These are phyloP conservation scores for Fragaria vesca DNA, from an alignment of 306 rosid species.

Conservation along the genomic window DNA sequence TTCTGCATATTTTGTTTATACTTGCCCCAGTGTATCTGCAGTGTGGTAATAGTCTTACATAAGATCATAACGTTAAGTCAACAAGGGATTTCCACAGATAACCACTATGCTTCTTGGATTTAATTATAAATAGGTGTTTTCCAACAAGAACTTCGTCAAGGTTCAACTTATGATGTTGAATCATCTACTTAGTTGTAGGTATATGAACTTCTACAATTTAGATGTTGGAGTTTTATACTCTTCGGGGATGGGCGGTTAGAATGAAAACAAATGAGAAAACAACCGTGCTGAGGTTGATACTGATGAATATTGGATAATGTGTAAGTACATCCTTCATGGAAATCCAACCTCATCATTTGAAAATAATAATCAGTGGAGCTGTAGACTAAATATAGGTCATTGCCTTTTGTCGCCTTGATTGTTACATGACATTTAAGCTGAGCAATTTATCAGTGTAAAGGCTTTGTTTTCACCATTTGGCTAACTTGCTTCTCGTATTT, in stretches of 20 bases:
- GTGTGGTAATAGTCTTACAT: no score
- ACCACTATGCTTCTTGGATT: neutral
- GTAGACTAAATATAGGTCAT: neutral
- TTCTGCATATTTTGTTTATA: neutral
- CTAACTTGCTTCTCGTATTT: slow-evolving; percentile 11
- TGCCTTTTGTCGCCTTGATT: neutral
- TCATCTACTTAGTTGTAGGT: neutral
- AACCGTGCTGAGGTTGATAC: neutral
- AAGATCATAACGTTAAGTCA: neutral
- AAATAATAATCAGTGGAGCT: neutral
- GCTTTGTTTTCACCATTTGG: slow-evolving; percentile 1
- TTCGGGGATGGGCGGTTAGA: neutral
- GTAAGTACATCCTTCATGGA: neutral
- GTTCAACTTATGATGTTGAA: neutral
- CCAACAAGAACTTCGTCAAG: neutral
- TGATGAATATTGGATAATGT: neutral
- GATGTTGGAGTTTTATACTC: neutral
- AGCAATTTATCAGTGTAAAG: no score
- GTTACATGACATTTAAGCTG: neutral
- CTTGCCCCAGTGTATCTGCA: neutral
- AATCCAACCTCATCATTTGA: neutral
- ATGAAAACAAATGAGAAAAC: neutral
- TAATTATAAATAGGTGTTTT: neutral
- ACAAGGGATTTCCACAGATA: neutral
- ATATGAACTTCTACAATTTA: neutral